Evolutionary conservation across 768 basidiomycete species (phyloP).

Genomic region (Boletus speciosus): DNA sequence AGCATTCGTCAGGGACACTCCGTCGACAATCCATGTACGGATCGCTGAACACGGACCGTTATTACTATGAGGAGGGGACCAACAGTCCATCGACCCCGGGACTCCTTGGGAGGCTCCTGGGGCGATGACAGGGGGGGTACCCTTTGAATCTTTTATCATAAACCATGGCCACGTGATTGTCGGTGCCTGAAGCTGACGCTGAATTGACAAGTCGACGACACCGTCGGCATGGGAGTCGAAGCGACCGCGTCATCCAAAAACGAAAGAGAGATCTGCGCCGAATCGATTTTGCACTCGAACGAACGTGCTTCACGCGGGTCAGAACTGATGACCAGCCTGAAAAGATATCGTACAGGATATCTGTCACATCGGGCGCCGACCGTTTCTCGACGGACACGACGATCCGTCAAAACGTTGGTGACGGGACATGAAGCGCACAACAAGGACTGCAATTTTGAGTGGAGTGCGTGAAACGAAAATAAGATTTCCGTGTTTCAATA

Average conservation of each 20-base stretch:
- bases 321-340: no score
- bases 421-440: no score
- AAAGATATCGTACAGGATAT: no score
- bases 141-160: no score
- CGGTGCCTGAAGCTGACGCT: not conserved
- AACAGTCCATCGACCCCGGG: conserved; percentile 8
- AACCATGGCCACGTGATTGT: not conserved
- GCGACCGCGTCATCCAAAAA: not conserved
- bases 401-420: no score
- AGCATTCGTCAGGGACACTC: not conserved
- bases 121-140: conserved; percentile 13
- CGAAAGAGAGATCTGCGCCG: no score
- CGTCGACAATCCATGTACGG: conserved; percentile 22
- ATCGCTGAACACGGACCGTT: not conserved
- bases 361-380: no score
- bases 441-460: no score
- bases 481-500: not conserved
- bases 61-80: not conserved
- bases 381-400: no score
- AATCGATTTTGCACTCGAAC: no score
- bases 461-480: not conserved
- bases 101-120: conserved; percentile 22
- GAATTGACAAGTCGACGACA: not conserved
- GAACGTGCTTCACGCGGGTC: no score
- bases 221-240: not conserved